phyloP scores from a whole-genome alignment of 1,284 basidiomycete species.

The Somion occarium region DNA sequence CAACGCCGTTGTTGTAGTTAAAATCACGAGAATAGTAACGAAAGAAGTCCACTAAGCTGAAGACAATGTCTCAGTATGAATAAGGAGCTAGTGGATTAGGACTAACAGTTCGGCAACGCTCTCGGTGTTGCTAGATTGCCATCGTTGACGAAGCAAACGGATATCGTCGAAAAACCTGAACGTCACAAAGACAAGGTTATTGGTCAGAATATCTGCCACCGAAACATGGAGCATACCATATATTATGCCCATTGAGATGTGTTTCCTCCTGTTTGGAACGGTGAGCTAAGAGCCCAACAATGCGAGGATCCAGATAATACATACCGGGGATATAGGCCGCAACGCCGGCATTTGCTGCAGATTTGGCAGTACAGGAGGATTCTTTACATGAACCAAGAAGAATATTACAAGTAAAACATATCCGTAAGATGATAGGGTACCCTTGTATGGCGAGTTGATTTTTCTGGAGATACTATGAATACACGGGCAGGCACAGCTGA shows the following conservation, averaged over 20 bases:
- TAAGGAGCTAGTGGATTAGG: background rate
- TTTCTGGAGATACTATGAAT: slow-evolving; percentile 49
- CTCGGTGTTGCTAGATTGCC: slow-evolving; percentile 92
- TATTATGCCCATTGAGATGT: slow-evolving; percentile 79
- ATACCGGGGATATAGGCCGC: slow-evolving; percentile 71
- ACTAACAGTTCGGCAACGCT: slow-evolving; percentile 88
- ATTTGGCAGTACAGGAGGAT: slow-evolving; percentile 89
- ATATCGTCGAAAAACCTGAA: slow-evolving; percentile 95
- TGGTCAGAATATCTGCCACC: too few relatives aligned
- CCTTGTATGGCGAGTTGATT: slow-evolving; percentile 97
- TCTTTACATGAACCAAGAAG: slow-evolving; percentile 96
- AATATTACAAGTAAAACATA: slow-evolving; percentile 98
- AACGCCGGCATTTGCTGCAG: slow-evolving; percentile 86
- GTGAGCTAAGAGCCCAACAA: slow-evolving; percentile 11
- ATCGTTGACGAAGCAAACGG: slow-evolving; percentile 84
- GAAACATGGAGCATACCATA: slow-evolving; percentile 75
- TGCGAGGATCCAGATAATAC: slow-evolving; percentile 14
- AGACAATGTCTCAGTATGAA: background rate
- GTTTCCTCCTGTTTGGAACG: slow-evolving; percentile 71
- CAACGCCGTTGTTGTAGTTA: slow-evolving; percentile 86
- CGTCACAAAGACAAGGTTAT: slow-evolving; percentile 14
- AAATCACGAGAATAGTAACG: slow-evolving; percentile 95
- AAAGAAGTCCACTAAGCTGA: slow-evolving; percentile 94
- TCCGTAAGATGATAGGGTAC: slow-evolving; percentile 95
- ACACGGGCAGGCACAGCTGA: background rate